Percentiles rank a stretch among this genome's conserved stretches.
phyloP scores from a whole-genome alignment of 257 asterid species.

The Solanum corneliomulleri region DNA sequence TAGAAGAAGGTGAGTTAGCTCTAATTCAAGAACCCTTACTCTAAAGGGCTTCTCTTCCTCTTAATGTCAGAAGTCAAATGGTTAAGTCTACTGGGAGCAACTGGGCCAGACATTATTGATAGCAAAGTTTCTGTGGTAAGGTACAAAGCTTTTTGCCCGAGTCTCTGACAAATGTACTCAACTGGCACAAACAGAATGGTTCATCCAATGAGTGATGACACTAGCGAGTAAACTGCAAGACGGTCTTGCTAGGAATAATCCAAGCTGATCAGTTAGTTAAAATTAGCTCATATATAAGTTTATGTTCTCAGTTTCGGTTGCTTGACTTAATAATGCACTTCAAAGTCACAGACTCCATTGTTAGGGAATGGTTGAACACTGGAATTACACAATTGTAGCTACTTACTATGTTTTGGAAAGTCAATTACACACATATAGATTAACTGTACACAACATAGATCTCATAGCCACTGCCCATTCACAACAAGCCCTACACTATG shows the following conservation, averaged over 20 bases:
- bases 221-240: neutral
- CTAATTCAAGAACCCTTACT: neutral
- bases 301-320: neutral
- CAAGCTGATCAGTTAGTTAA: neutral
- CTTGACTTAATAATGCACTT: neutral
- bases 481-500: neutral
- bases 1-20: neutral
- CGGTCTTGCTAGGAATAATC: neutral
- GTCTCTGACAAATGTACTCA: neutral
- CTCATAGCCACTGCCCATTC: neutral
- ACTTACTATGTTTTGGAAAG: neutral
- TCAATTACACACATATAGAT: neutral
- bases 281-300: neutral
- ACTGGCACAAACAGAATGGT: neutral
- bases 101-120: neutral
- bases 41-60: neutral
- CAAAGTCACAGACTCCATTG: neutral
- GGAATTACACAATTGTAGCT: neutral
- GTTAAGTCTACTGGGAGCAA: neutral
- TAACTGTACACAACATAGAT: neutral
- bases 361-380: neutral
- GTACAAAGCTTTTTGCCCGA: neutral
- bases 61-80: neutral
- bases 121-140: neutral
- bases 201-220: neutral